phyloP scores from a whole-genome alignment of 164 flowering plant species.

The Hamamelis virginiana region DNA sequence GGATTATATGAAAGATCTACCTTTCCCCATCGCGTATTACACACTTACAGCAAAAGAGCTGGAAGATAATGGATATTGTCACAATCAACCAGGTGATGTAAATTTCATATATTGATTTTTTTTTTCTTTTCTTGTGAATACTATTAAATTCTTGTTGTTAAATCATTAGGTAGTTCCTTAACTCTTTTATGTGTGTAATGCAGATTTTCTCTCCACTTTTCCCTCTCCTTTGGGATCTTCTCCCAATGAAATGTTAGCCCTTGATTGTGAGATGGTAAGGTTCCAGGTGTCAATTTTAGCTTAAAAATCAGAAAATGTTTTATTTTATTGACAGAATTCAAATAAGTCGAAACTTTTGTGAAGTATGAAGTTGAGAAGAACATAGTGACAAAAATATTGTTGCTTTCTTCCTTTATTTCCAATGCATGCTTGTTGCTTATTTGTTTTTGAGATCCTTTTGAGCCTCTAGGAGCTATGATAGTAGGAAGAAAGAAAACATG shows the following conservation, averaged over 20 bases:
- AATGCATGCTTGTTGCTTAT: neutral
- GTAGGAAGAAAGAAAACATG: neutral
- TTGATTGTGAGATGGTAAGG: slow-evolving; percentile 98
- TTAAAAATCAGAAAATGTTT: neutral
- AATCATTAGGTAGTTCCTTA: neutral
- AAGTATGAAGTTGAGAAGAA: neutral
- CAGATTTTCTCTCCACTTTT: slow-evolving; percentile 73
- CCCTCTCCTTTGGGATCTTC: slow-evolving; percentile 71
- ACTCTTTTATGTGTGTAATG: slow-evolving; percentile 8
- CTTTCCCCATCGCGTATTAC: slow-evolving; percentile 84
- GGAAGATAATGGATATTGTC: slow-evolving; percentile 81
- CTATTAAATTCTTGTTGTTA: neutral
- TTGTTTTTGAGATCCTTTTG: neutral
- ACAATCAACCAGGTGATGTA: slow-evolving; percentile 50
- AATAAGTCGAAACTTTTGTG: neutral
- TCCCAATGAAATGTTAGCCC: slow-evolving; percentile 64
- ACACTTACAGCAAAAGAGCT: slow-evolving; percentile 75
- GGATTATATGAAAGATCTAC: slow-evolving; percentile 43
- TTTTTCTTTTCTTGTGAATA: neutral
- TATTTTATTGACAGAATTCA: neutral
- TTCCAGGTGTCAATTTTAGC: neutral
- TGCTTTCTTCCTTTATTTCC: neutral
- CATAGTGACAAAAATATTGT: neutral
- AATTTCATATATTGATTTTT: slow-evolving; percentile 3
- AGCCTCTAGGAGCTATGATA: neutral